Conservation (phyloP, 2,329 filamentous ascomycete species). For the Pseudofabraea citricarpa region DNA sequence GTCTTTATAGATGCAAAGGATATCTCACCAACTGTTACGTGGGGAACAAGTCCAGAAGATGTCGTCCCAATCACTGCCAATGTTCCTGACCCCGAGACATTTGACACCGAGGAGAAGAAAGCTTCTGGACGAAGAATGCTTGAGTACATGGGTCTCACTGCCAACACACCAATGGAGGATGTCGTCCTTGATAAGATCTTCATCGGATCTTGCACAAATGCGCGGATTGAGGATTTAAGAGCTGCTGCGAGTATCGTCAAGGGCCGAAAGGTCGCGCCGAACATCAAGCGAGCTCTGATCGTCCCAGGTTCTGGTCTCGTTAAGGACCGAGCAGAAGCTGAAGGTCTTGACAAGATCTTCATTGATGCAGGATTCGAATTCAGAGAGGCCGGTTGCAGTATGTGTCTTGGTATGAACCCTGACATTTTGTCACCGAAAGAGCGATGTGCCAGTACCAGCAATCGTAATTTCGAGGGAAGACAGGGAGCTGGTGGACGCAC, state of each 20-base stretch:
- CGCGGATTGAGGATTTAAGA: constrained; percentile 90
- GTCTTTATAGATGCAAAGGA: constrained; percentile 89
- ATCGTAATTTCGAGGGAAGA: constrained; percentile 95
- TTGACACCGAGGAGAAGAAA: constrained; percentile 76
- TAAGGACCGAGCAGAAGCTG: constrained; percentile 84
- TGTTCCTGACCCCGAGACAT: constrained; percentile 89
- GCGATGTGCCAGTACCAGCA: constrained; percentile 91
- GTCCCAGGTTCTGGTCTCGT: constrained; percentile 94
- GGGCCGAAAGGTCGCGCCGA: constrained; percentile 79
- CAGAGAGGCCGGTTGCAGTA: constrained; percentile 97
- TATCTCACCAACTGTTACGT: constrained; percentile 88
- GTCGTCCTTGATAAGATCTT: constrained; percentile 92
- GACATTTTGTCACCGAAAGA: constrained; percentile 91
- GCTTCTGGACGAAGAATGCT: constrained; percentile 73
- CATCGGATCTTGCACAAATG: constrained; percentile 97
- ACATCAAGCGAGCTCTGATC: constrained; percentile 92
- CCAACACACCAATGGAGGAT: constrained; percentile 89
- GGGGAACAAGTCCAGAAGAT: constrained; percentile 96
- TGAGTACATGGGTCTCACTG: constrained; percentile 90
- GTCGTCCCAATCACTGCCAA: constrained; percentile 88
- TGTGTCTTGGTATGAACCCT: constrained; percentile 99
- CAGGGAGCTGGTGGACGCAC: constrained; percentile 90
- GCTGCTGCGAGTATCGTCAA: constrained; percentile 82
- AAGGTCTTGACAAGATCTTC: constrained; percentile 93
- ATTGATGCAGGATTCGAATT: constrained; percentile 90